phyloP scores from a whole-genome alignment of 2,329 filamentous ascomycete genomes.

The Aureobasidium namibiae region DNA sequence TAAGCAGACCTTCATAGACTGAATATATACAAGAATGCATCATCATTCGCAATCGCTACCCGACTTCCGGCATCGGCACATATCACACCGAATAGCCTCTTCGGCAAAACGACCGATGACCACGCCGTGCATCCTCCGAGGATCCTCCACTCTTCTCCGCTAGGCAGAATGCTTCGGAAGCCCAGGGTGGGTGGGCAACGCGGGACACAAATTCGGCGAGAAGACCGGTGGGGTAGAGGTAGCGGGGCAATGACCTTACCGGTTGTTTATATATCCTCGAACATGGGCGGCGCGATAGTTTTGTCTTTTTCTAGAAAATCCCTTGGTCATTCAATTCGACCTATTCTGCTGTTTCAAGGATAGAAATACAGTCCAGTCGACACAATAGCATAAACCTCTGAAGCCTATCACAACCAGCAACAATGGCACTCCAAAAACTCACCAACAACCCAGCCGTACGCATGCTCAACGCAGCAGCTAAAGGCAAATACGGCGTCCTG shows the following conservation, averaged over 20 bases:
- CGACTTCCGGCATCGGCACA: background rate
- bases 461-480: conserved; percentile 26
- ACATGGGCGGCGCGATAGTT: background rate
- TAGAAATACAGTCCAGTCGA: too few relatives aligned
- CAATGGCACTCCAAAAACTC: conserved; percentile 18
- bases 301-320: background rate
- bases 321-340: background rate
- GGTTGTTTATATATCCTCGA: conserved; percentile 3
- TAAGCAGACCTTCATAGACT: background rate
- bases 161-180: conserved; percentile 1
- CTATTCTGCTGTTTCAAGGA: background rate
- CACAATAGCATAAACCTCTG: background rate
- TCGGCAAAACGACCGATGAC: background rate
- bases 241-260: conserved; percentile 12
- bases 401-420: background rate
- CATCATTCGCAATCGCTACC: background rate
- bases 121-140: background rate
- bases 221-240: conserved; percentile 6
- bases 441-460: conserved; percentile 24
- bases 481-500: conserved; percentile 27
- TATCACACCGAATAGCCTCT: background rate
- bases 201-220: background rate
- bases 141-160: background rate
- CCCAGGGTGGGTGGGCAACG: background rate
- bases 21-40: background rate